Evolutionary conservation across 306 rosid genomes (phyloP).

Genomic region (Medicago truncatula): DNA sequence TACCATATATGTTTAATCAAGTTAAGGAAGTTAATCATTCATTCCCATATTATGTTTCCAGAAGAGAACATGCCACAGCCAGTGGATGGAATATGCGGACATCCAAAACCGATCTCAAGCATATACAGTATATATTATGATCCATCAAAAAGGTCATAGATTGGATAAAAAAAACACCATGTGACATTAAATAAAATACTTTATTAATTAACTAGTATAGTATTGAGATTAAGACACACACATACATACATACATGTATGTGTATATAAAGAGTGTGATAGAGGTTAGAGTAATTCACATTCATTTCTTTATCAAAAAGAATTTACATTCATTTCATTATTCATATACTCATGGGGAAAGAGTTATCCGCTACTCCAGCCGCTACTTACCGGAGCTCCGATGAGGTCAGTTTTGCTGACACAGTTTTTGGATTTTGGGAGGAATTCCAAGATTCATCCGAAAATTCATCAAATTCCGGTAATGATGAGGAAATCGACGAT

Average conservation of each 20-base stretch:
- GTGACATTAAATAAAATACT: conserved; percentile 18
- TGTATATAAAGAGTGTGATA: conserved; percentile 7
- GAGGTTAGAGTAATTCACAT: conserved; percentile 1
- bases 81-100: conserved; percentile 46
- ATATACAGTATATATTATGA: background rate
- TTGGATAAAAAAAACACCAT: conserved; percentile 8
- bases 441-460: conserved; percentile 43
- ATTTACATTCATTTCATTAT: conserved; percentile 14
- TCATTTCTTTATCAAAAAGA: background rate
- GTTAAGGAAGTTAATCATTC: background rate
- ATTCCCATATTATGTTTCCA: background rate
- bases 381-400: conserved; percentile 37
- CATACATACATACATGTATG: background rate
- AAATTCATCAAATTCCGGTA: conserved; percentile 51
- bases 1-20: background rate
- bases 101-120: conserved; percentile 26
- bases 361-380: background rate
- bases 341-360: conserved; percentile 3
- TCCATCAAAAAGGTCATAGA: conserved; percentile 7
- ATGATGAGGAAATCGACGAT: background rate
- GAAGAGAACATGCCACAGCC: conserved; percentile 1
- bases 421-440: conserved; percentile 66
- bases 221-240: background rate
- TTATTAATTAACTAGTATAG: conserved; percentile 3
- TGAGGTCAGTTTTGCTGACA: conserved; percentile 53